phyloP scores from a whole-genome alignment of 2,329 filamentous ascomycete species.

The Aureobasidium sp. region DNA sequence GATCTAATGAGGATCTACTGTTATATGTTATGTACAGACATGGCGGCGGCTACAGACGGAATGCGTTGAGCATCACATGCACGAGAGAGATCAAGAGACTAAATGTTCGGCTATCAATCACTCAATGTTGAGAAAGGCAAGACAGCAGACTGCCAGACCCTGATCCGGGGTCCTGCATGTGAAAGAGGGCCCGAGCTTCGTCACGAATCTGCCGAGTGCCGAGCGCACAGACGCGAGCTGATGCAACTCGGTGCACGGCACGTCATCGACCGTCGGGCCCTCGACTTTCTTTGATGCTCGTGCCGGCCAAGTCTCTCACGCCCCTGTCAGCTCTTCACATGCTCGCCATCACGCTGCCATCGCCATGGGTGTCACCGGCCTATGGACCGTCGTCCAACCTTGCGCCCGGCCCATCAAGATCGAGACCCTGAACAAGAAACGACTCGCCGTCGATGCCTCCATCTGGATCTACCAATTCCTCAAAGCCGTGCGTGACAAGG shows the following conservation, averaged over 20 bases:
- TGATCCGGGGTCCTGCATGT: neutral
- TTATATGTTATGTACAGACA: neutral
- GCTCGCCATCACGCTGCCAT: neutral
- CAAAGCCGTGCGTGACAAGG: constrained; percentile 96
- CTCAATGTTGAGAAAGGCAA: neutral
- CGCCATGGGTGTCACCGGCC: constrained; percentile 89
- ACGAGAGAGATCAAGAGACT: constrained; percentile 1
- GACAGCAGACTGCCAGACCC: too few relatives aligned
- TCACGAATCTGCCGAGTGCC: neutral
- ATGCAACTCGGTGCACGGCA: neutral
- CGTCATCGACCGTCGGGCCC: neutral
- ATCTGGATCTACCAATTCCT: constrained; percentile 99
- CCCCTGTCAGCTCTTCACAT: neutral
- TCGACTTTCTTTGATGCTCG: constrained; percentile 2
- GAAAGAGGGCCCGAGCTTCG: neutral
- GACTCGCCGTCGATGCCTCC: constrained; percentile 92
- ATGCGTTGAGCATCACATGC: constrained; percentile 16
- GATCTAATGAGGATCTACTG: too few relatives aligned
- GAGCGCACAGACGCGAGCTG: neutral
- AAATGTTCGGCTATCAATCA: neutral
- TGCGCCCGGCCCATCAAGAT: constrained; percentile 94
- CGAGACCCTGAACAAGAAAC: constrained; percentile 91
- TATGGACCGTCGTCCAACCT: constrained; percentile 93
- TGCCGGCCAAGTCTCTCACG: neutral
- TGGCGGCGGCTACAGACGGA: constrained; percentile 1